Conservation (phyloP, 306 rosid genomes). For the Argentina anserina region DNA sequence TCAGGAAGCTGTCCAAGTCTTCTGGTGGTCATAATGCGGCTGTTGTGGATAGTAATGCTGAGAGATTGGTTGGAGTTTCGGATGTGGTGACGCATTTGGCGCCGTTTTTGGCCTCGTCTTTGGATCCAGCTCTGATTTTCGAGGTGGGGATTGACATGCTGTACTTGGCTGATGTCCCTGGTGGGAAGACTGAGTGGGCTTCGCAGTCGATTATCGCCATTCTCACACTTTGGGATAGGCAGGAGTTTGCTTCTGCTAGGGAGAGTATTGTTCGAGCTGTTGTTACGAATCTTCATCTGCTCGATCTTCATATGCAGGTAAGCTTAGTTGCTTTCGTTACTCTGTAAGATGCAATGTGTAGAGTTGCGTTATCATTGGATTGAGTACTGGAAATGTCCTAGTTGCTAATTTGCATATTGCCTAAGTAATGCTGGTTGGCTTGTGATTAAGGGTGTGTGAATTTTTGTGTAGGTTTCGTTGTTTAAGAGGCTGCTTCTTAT, state of each 20-base stretch:
- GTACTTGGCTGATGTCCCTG: slow-evolving; percentile 97
- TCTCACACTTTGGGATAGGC: slow-evolving; percentile 94
- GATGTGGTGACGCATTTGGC: slow-evolving; percentile 90
- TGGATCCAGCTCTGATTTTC: slow-evolving; percentile 91
- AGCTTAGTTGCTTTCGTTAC: background rate
- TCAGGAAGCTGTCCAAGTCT: slow-evolving; percentile 74
- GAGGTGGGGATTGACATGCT: slow-evolving; percentile 94
- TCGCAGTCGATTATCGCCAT: slow-evolving; percentile 87
- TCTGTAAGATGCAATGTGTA: background rate
- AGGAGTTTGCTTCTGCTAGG: slow-evolving; percentile 90
- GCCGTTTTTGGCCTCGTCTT: slow-evolving; percentile 82
- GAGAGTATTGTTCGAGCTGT: slow-evolving; percentile 97
- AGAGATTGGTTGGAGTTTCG: slow-evolving; percentile 82
- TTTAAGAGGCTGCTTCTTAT: slow-evolving; percentile 91
- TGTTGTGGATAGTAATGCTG: slow-evolving; percentile 66
- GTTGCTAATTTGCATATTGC: background rate
- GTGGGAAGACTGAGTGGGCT: slow-evolving; percentile 99
- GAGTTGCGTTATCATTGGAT: background rate
- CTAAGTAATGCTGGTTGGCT: background rate
- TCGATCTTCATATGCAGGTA: slow-evolving; percentile 99
- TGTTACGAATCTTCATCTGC: slow-evolving; percentile 91
- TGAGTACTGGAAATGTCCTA: background rate
- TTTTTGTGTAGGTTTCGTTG: slow-evolving; percentile 64
- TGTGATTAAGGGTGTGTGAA: background rate
- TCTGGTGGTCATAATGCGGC: slow-evolving; percentile 27